A percentile compares a stretch with the other conserved stretches of the same genome.
Conservation (phyloP, 257 asterid genomes). For the Solanum sitiens region DNA sequence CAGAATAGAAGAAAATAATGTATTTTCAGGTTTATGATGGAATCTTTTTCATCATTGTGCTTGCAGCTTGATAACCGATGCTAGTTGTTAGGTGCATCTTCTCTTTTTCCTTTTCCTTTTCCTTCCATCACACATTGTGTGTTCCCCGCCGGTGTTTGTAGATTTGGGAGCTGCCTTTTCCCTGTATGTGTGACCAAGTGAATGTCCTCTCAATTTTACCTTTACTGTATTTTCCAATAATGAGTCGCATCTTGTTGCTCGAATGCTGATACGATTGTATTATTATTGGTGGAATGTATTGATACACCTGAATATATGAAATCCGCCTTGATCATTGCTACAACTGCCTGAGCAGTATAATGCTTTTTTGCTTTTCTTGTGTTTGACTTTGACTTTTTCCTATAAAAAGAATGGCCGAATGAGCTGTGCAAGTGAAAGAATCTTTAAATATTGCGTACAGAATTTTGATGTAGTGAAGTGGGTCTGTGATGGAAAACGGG, state of each 20-base stretch:
- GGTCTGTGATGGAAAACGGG: neutral
- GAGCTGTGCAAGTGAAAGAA: neutral
- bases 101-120: neutral
- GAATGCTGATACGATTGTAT: conserved; percentile 1
- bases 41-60: neutral
- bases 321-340: neutral
- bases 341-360: neutral
- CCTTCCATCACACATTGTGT: neutral
- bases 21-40: neutral
- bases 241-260: neutral
- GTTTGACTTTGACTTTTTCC: too few species aligned
- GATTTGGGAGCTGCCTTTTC: conserved; percentile 1
- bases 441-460: neutral
- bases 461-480: neutral
- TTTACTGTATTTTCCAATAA: neutral
- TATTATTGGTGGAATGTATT: neutral
- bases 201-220: neutral
- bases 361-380: neutral
- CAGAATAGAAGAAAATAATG: neutral
- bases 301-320: neutral
- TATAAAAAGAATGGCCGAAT: neutral
- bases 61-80: neutral
- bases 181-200: neutral
- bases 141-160: neutral
- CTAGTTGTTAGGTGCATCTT: neutral